These are phyloP conservation scores for Curvularia lunata DNA, from an alignment of 2,329 filamentous ascomycete species.

Conservation along the genomic window DNA sequence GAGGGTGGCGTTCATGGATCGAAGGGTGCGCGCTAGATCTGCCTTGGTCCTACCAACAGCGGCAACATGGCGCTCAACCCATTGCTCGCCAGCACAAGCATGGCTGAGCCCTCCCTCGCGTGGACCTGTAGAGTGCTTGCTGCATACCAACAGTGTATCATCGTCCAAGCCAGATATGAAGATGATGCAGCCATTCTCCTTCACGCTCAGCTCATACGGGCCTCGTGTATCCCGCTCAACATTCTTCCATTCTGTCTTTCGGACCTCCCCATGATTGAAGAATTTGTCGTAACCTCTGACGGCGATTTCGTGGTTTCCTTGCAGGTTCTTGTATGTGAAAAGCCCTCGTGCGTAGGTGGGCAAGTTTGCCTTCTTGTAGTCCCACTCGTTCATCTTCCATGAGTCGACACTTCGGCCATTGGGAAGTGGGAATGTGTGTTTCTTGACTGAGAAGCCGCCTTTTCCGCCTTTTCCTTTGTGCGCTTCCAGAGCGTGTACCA, in stretches of 20 bases:
- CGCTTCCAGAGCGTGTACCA: conserved; percentile 70
- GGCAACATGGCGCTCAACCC: conserved; percentile 79
- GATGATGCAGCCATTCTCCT: conserved; percentile 99
- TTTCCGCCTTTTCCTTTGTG: conserved; percentile 55
- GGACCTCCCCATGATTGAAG: conserved; percentile 89
- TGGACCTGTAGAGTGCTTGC: conserved; percentile 93
- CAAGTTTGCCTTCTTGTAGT: conserved; percentile 86
- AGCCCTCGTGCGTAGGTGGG: conserved; percentile 93
- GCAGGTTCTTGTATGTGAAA: conserved; percentile 78
- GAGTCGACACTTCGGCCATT: conserved; percentile 77
- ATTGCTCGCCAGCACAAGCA: conserved; percentile 80
- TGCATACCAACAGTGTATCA: conserved; percentile 91
- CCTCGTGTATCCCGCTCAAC: conserved; percentile 78
- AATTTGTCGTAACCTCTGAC: conserved; percentile 98
- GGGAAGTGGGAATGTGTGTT: conserved; percentile 75
- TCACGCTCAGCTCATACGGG: conserved; percentile 93
- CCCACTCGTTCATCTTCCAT: conserved; percentile 93
- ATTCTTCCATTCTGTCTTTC: conserved; percentile 80
- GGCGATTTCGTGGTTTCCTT: conserved; percentile 75
- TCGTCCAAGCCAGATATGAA: conserved; percentile 93
- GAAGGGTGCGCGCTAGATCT: conserved; percentile 78
- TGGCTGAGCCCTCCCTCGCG: conserved; percentile 81
- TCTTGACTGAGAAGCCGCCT: conserved; percentile 74
- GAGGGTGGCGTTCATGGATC: conserved; percentile 85
- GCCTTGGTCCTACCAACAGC: conserved; percentile 77